Conservation (phyloP, 2,329 filamentous ascomycete species). For the Neophaeococcomyces mojaviensis region DNA sequence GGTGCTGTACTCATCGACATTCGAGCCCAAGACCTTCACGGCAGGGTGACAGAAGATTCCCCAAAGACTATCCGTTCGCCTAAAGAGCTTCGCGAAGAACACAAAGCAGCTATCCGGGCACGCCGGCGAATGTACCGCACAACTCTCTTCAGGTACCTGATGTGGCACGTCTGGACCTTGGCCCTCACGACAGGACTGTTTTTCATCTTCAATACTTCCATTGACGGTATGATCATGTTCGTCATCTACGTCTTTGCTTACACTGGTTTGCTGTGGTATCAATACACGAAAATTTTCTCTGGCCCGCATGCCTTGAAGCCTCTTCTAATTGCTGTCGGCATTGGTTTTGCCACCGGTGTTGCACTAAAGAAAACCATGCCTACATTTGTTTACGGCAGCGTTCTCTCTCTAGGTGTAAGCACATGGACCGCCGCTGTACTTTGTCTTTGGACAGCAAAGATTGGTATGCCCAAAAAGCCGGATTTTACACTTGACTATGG, state of each 20-base stretch:
- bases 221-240: slow-evolving; percentile 42
- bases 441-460: slow-evolving; percentile 41
- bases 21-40: slow-evolving; percentile 46
- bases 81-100: slow-evolving; percentile 37
- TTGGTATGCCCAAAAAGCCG: slow-evolving; percentile 38
- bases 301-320: slow-evolving; percentile 43
- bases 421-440: slow-evolving; percentile 48
- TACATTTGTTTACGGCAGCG: slow-evolving; percentile 37
- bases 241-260: slow-evolving; percentile 43
- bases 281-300: slow-evolving; percentile 47
- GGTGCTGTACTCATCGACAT: slow-evolving; percentile 51
- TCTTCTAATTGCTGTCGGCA: slow-evolving; percentile 37
- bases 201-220: slow-evolving; percentile 44
- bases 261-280: slow-evolving; percentile 47
- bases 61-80: slow-evolving; percentile 35
- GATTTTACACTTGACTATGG: too few relatives aligned
- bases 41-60: slow-evolving; percentile 35
- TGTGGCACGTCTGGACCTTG: slow-evolving; percentile 47
- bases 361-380: slow-evolving; percentile 35
- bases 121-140: slow-evolving; percentile 45
- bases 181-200: slow-evolving; percentile 43
- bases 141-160: slow-evolving; percentile 43
- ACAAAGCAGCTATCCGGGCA: slow-evolving; percentile 39
- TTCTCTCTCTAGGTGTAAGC: slow-evolving; percentile 41
- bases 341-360: slow-evolving; percentile 43